Percentiles rank a stretch among this genome's conserved stretches.
phyloP scores from a whole-genome alignment of 306 rosid species.

The Rubus idaeus region DNA sequence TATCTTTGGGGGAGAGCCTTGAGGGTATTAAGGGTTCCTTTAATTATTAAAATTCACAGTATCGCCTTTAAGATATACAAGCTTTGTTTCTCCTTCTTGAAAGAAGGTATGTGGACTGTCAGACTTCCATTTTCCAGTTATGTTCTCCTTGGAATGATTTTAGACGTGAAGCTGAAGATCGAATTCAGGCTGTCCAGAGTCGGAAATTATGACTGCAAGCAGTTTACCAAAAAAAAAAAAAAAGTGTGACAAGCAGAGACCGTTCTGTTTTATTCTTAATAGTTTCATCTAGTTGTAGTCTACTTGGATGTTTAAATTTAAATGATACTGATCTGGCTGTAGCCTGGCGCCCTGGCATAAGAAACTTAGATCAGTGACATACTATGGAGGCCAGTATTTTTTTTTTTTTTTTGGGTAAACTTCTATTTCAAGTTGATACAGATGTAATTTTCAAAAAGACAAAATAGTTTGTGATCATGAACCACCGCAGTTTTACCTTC shows the following conservation, averaged over 20 bases:
- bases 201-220: not conserved
- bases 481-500: no score
- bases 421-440: not conserved
- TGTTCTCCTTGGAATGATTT: not conserved
- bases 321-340: not conserved
- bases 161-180: no score
- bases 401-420: not conserved
- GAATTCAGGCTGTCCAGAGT: not conserved
- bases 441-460: no score
- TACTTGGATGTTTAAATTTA: not conserved
- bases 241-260: no score
- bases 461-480: no score
- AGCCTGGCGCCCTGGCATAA: not conserved
- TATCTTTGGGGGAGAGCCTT: constrained; percentile 81
- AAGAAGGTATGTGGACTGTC: not conserved
- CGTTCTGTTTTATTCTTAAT: not conserved
- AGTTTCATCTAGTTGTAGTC: not conserved
- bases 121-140: not conserved
- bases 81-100: not conserved
- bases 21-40: constrained; percentile 81
- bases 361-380: not conserved
- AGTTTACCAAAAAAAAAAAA: not conserved
- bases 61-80: not conserved
- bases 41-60: constrained; percentile 27
- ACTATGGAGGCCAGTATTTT: no score